These are phyloP conservation scores for Byssochlamys sp. DNA, from an alignment of 2,329 filamentous ascomycete species.

Conservation along the genomic window DNA sequence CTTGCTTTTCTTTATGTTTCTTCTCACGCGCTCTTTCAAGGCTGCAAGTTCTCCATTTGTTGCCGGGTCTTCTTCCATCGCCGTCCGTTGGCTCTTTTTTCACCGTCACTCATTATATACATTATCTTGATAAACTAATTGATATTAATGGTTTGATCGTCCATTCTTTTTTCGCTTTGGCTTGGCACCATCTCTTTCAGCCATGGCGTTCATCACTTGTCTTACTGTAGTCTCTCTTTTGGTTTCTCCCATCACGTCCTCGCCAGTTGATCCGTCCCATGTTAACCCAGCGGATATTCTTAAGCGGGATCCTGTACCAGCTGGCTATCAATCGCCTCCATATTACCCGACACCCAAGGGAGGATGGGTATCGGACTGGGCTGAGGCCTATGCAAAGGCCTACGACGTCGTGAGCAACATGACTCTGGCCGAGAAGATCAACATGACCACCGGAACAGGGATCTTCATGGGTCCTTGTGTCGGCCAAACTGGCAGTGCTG, in stretches of 20 bases:
- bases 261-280: neutral
- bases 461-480: slow-evolving; percentile 65
- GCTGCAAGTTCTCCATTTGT: neutral
- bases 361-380: slow-evolving; percentile 62
- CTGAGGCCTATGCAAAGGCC: slow-evolving; percentile 60
- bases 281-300: neutral
- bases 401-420: slow-evolving; percentile 59
- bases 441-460: slow-evolving; percentile 62
- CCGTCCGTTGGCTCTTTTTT: neutral
- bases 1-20: neutral
- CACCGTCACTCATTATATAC: neutral
- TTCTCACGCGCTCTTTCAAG: neutral
- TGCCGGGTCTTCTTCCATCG: neutral
- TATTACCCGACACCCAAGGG: slow-evolving; percentile 66
- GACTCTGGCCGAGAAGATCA: slow-evolving; percentile 73
- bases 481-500: slow-evolving; percentile 65
- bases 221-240: neutral
- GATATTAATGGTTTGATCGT: neutral
- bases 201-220: neutral
- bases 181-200: neutral
- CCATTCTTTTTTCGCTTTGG: neutral
- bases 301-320: neutral
- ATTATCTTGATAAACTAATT: neutral
- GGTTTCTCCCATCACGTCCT: neutral
- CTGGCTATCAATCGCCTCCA: slow-evolving; percentile 34